A percentile compares a stretch with the other conserved stretches of the same genome.
These are phyloP conservation scores for Apiotrichum laibachii DNA, from an alignment of 1,284 basidiomycete species.

Conservation along the genomic window DNA sequence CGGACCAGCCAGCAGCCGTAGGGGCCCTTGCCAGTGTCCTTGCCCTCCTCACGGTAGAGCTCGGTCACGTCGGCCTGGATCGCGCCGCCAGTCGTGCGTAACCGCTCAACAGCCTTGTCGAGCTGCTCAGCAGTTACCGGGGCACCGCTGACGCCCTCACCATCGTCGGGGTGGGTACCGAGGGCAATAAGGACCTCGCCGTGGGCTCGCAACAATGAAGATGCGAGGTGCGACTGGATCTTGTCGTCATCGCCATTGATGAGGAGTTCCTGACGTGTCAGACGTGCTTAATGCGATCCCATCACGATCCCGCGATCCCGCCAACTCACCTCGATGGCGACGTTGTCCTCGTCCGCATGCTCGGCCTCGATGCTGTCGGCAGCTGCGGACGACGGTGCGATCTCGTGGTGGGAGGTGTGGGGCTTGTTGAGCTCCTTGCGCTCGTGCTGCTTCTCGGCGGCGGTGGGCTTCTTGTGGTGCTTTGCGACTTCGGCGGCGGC, in stretches of 20 bases:
- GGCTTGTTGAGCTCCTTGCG: slow-evolving; percentile 9
- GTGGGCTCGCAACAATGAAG: slow-evolving; percentile 38
- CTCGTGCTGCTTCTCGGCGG: slow-evolving; percentile 19
- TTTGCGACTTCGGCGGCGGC: slow-evolving; percentile 42
- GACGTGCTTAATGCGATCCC: neutral
- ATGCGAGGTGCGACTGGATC: slow-evolving; percentile 37
- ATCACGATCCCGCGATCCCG: neutral
- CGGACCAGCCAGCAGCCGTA: slow-evolving; percentile 47
- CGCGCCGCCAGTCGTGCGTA: slow-evolving; percentile 25
- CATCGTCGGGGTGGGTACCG: slow-evolving; percentile 38
- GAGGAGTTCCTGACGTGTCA: slow-evolving; percentile 32
- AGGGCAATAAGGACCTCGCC: slow-evolving; percentile 46
- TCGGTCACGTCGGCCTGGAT: slow-evolving; percentile 43
- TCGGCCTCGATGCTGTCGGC: slow-evolving; percentile 13
- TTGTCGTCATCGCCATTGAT: slow-evolving; percentile 31
- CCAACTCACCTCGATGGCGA: slow-evolving; percentile 36
- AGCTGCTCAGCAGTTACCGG: slow-evolving; percentile 26
- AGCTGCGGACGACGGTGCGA: neutral
- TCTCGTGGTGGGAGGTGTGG: neutral
- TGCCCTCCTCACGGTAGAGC: slow-evolving; percentile 33
- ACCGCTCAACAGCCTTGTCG: slow-evolving; percentile 26
- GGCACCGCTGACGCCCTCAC: slow-evolving; percentile 8
- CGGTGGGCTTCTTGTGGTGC: slow-evolving; percentile 26
- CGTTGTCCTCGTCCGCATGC: slow-evolving; percentile 31
- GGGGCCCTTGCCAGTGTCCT: neutral